Evolutionary conservation across 2,329 filamentous ascomycete species (phyloP).

Genomic region (Cercospora sp.): DNA sequence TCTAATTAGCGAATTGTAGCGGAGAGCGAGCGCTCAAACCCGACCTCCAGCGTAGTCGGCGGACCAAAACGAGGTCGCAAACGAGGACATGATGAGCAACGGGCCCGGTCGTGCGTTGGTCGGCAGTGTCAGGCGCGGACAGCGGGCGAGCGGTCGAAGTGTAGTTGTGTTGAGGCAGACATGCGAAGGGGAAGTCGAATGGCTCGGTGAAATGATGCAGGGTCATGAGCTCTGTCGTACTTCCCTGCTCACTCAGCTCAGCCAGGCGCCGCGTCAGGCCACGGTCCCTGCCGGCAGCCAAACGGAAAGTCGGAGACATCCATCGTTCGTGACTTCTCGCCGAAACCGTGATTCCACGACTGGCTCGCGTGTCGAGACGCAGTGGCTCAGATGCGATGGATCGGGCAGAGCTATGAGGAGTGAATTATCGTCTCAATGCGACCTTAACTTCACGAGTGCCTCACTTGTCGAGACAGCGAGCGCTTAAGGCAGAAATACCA

Average conservation of each 20-base stretch:
- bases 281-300: not conserved
- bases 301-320: not conserved
- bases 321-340: not conserved
- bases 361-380: not conserved
- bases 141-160: not conserved
- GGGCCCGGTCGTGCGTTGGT: not conserved
- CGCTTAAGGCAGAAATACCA: not conserved
- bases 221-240: not conserved
- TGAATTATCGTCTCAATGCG: not conserved
- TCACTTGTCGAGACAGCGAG: not conserved
- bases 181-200: not conserved
- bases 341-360: not conserved
- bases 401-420: not conserved
- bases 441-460: not conserved
- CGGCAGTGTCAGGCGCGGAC: not conserved
- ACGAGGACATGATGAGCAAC: slow-evolving; percentile 67
- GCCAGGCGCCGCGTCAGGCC: not conserved
- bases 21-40: slow-evolving; percentile 29
- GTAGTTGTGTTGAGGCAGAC: not conserved
- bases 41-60: slow-evolving; percentile 91
- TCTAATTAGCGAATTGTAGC: slow-evolving; percentile 13
- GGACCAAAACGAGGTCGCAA: slow-evolving; percentile 97
- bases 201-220: not conserved
- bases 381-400: not conserved
- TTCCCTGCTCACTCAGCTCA: not conserved